Base-by-base conservation (phyloP, 345 rosid genomes). In the Raphanus raphanistrum region DNA sequence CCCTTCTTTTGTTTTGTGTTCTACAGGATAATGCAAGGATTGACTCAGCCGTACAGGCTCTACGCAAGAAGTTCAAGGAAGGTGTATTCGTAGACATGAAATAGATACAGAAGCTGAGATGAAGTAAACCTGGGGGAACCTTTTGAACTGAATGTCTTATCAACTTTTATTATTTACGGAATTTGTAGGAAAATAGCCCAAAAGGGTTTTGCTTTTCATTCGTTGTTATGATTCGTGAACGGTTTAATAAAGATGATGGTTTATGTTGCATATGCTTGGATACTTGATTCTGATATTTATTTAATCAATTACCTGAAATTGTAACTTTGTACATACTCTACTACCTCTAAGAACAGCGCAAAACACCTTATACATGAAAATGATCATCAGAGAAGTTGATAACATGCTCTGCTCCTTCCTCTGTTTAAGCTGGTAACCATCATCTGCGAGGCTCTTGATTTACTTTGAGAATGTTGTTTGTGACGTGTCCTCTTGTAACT, bases 401-500 rank as follows among this genome's bases (percentile, higher is more conserved):
- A 10, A 35, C 29, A 5, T 38, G 67, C 8, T 35, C 72, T 55
- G 76, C 21, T 55, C 71, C 28, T 36, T 38, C 21, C 67, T 11
- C 55, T 61, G 75, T 4, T 76, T 17, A 70, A 69, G 45, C 55
- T 15, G 17, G n/a, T 25, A 26, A 38, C 36, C 21, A 26, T 26
- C 69, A 32, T 48, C 32, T 57, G 25, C 10, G 33, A 55, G 50
- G 73, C 52, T 70, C 50, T 62, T 27, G 75, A 70, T 15, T 36
- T 10, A 95, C 97, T 76, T 67, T 86, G 61, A 95, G 88, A 79
- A 92, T 78, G 79, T 92, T 95, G 89, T 95, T 95, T 63, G 79
- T 80, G 69, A 92, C 82, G 79, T 87, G 82, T 74, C 85, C 87
- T 75, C 15, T 74, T 75, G 82, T 86, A 57, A 86, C 86, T 1